Base-by-base conservation (phyloP, 2,329 filamentous ascomycete species). In the Microcyclospora pomicola region DNA sequence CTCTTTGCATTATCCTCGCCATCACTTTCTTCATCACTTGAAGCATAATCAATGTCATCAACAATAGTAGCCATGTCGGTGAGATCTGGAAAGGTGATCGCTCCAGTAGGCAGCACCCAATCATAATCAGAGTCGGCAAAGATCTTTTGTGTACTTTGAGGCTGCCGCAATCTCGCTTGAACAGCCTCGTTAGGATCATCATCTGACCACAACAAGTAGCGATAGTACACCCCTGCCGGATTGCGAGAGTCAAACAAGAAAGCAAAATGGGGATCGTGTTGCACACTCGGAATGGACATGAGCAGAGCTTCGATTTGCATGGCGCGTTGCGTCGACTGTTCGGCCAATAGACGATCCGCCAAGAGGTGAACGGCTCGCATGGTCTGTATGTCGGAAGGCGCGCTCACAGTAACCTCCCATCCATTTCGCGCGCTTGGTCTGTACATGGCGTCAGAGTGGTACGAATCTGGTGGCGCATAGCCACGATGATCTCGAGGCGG, bases 221-320 rank as follows among this genome's bases (percentile, higher is more conserved):
- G 77, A 59, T 96, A 96, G 72, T 87, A 98, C 12, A 92, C 73
- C 12, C 81, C 88, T 16, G 77, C 86, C 44, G 71, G 68, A 52
- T 78, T 87, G 47, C 78, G 73, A 14, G 86, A 73, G 57, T 96
- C 81, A 79, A 84, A 98, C 5, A 98, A 68, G 82, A 87, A 98
- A 0, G 86, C 82, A 77, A 88, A 96, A 47, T 80, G 86, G 58
- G 93, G 83, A 42, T 94, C 83, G 31, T 71, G 72, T 55, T 93
- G 84, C 1, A 96, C 81, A 38, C 86, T 77, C 0, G 82, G 75
- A 13, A 83, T 71, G 35, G 79, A 80, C 91, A 96, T 96, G 6
- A 98, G 70, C 2, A 93, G 67, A 5, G 87, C 86, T 60, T 98
- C 91, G 43, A 94, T 92, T 52, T 91, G 84, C 0, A 83, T 76